Conservation (phyloP, 2,329 filamentous ascomycete species). For the Aspergillus cejpii region DNA sequence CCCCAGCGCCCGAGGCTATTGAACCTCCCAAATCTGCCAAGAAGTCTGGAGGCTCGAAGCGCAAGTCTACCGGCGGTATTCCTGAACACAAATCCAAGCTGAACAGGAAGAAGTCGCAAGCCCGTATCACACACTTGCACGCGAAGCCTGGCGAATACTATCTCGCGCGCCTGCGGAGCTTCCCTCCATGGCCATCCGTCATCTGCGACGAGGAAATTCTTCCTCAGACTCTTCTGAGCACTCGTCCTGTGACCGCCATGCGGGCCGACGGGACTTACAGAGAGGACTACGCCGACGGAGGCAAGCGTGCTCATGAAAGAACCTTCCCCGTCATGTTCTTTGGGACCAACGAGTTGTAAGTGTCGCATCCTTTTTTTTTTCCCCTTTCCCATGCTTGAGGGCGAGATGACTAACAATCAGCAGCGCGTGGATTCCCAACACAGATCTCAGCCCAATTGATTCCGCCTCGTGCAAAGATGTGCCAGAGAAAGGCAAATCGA, state of each 20-base stretch:
- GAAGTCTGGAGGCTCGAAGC: constrained; percentile 48
- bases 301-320: constrained; percentile 75
- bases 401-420: constrained; percentile 10
- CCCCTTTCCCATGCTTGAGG: not conserved
- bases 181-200: constrained; percentile 88
- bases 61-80: constrained; percentile 64
- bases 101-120: constrained; percentile 76
- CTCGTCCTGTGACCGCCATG: constrained; percentile 75
- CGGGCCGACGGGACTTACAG: constrained; percentile 78
- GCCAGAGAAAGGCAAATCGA: constrained; percentile 67
- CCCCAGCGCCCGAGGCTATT: constrained; percentile 35
- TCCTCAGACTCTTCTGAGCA: constrained; percentile 66
- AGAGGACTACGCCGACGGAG: constrained; percentile 79
- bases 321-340: constrained; percentile 95
- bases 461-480: constrained; percentile 62
- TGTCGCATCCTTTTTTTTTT: constrained; percentile 22
- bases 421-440: constrained; percentile 89
- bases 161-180: constrained; percentile 89
- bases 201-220: constrained; percentile 94
- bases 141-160: constrained; percentile 88
- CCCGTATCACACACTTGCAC: constrained; percentile 64
- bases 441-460: constrained; percentile 69
- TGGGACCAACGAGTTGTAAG: constrained; percentile 94
- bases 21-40: constrained; percentile 46
- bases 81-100: constrained; percentile 66